Base-by-base conservation (phyloP, 2,329 filamentous ascomycete species). In the Herpotrichia juniperi region DNA sequence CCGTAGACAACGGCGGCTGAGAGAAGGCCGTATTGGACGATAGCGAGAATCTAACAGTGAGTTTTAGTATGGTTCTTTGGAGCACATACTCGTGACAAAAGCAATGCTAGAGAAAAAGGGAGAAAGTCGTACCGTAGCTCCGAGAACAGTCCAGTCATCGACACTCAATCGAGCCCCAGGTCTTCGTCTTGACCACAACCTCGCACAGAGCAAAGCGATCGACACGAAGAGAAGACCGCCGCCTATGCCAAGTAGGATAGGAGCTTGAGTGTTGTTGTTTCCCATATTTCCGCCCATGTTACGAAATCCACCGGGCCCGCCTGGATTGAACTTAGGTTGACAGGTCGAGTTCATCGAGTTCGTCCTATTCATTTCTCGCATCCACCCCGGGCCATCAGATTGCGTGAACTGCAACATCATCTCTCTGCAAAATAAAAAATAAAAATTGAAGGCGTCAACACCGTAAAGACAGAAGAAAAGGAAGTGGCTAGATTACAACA, bases 121-220 rank as follows among this genome's bases (percentile, higher is more conserved):
- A 17, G 14, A 14, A 40, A 26, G n/a, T 37, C 54, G 32, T 56
- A 66, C 63, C 12, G 62, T 66, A 19, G 54, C 61, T 24, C 22
- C 55, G 1, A 61, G 30, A 1, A 59, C 54, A 8, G 58, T 60
- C 59, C 61, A 66, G 46, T 67, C 63, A 34, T 66, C 65, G 19
- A 51, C 26, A 40, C 60, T 52, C 16, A 68, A 42, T 3, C 50
- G 46, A 9, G 30, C 47, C 4, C 46, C 45, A 1, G 61, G 56
- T 3, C 52, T 44, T 0, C 58, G 3, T 19, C 64, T 46, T 4
- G 59, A 62, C 63, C 62, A 66, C 4, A 66, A 26, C 16, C 63
- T 50, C 42, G 62, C 62, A 17, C 39, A 24, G 6, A 68, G 56
- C 4, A 68, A 48, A 10, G 34, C 14, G 9, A 64, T 50, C 0